A percentile compares a stretch with the other conserved stretches of the same genome.
These are phyloP conservation scores for Herpetomonas tarakana DNA, from an alignment of 208 protist genomes.

Conservation along the genomic window DNA sequence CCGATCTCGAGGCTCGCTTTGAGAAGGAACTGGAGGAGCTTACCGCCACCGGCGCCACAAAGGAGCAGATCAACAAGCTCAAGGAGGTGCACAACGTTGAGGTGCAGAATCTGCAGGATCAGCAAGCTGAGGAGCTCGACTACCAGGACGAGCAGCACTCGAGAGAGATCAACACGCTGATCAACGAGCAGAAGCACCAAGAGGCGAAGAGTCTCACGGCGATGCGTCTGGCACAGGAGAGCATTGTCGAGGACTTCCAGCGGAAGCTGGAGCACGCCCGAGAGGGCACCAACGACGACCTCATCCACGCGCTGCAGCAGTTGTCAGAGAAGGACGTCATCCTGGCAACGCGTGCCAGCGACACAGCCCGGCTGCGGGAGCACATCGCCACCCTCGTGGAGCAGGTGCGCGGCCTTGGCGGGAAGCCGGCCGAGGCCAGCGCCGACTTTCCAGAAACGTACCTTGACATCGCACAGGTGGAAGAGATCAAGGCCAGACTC, in stretches of 20 bases:
- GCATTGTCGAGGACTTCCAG: constrained; percentile 85
- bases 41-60: constrained; percentile 48
- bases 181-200: constrained; percentile 77
- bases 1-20: constrained; percentile 53
- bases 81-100: constrained; percentile 79
- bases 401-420: constrained; percentile 58
- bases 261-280: constrained; percentile 72
- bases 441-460: constrained; percentile 61
- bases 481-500: constrained; percentile 68
- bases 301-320: constrained; percentile 58
- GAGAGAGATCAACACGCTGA: constrained; percentile 74
- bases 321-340: constrained; percentile 79
- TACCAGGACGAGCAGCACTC: constrained; percentile 79
- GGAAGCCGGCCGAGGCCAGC: constrained; percentile 22
- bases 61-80: constrained; percentile 72
- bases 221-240: constrained; percentile 76
- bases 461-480: constrained; percentile 79
- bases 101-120: constrained; percentile 78
- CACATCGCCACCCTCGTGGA: constrained; percentile 60
- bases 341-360: constrained; percentile 75
- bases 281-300: constrained; percentile 76
- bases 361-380: constrained; percentile 71
- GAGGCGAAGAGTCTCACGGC: constrained; percentile 70
- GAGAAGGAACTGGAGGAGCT: constrained; percentile 57
- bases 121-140: constrained; percentile 78